Evolutionary conservation across 2,329 filamentous ascomycete genomes (phyloP).

Genomic region (Laburnicola sp.): DNA sequence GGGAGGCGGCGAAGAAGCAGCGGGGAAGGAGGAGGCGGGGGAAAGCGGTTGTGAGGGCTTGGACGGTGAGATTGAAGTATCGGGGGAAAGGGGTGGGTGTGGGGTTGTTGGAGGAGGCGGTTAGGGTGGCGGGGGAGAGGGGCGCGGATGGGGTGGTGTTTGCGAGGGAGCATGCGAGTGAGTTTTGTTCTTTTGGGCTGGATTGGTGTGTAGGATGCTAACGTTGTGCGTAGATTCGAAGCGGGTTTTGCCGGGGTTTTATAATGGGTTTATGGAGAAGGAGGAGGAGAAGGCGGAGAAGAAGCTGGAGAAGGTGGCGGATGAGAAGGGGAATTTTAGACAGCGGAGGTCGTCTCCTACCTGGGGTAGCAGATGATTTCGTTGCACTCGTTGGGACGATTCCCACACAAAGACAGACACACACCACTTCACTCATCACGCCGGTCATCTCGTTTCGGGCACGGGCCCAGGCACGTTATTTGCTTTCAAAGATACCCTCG

Average conservation of each 20-base stretch:
- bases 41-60: slow-evolving; percentile 74
- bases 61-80: slow-evolving; percentile 74
- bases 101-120: slow-evolving; percentile 72
- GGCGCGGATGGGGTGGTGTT: slow-evolving; percentile 74
- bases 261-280: slow-evolving; percentile 42
- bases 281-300: slow-evolving; percentile 41
- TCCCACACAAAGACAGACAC: background rate
- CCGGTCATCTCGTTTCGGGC: background rate
- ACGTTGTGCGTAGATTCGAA: slow-evolving; percentile 33
- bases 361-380: slow-evolving; percentile 40
- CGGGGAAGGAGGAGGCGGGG: slow-evolving; percentile 58
- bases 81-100: slow-evolving; percentile 72
- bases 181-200: slow-evolving; percentile 30
- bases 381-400: background rate
- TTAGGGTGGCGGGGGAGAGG: slow-evolving; percentile 66
- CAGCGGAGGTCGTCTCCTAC: slow-evolving; percentile 43
- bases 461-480: background rate
- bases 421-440: background rate
- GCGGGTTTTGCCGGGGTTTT: slow-evolving; percentile 38
- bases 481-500: slow-evolving; percentile 14
- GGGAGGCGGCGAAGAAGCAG: slow-evolving; percentile 49
- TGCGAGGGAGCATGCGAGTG: slow-evolving; percentile 77
- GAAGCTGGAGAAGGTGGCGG: slow-evolving; percentile 43
- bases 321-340: slow-evolving; percentile 45
- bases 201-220: slow-evolving; percentile 13